Evolutionary conservation across 2,329 filamentous ascomycete species (phyloP).

Genomic region (Penicillium sp.): DNA sequence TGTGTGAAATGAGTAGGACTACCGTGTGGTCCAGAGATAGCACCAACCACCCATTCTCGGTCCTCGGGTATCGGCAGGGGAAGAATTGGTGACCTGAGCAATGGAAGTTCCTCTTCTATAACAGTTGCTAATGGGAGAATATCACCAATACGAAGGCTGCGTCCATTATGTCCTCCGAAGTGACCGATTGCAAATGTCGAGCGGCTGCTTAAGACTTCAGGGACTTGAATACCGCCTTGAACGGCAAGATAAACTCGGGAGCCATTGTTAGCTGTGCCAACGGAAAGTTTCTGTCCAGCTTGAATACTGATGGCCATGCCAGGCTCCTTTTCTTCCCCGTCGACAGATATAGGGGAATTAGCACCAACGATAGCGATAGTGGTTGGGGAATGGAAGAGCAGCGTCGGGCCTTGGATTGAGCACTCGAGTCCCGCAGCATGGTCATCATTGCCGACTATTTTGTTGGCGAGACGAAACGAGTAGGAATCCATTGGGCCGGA

Average conservation of each 20-base stretch:
- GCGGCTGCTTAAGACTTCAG: background rate
- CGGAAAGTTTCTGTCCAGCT: background rate
- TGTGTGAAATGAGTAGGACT: background rate
- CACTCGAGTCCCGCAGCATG: background rate
- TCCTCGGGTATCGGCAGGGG: background rate
- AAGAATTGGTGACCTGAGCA: background rate
- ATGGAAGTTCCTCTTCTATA: background rate
- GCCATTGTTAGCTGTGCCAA: background rate
- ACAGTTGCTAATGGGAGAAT: background rate
- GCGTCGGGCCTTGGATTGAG: background rate
- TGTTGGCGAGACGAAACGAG: background rate
- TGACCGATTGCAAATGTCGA: background rate
- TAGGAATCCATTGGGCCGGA: background rate
- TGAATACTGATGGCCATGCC: background rate
- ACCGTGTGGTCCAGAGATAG: background rate
- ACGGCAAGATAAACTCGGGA: background rate
- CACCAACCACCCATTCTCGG: background rate
- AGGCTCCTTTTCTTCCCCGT: background rate
- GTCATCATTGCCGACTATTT: background rate
- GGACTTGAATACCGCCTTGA: background rate
- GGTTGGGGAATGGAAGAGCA: background rate
- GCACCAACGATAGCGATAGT: background rate
- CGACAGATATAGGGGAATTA: background rate
- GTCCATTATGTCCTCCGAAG: background rate
- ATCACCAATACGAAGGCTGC: background rate